Conservation (phyloP, 139 green algal species). For the Spirogloea muscicola region DNA sequence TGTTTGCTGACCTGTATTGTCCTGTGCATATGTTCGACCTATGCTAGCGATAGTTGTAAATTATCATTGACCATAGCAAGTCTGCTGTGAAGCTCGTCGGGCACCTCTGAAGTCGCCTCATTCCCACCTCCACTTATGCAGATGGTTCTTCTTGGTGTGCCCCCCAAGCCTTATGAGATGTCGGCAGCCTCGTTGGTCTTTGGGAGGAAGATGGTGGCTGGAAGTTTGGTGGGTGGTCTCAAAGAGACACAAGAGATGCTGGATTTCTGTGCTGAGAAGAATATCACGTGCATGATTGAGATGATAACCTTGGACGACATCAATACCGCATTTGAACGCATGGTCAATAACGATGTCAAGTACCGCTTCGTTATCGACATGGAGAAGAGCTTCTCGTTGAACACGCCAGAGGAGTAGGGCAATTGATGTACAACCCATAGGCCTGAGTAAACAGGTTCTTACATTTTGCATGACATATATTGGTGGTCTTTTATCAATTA, state of each 20-base stretch:
- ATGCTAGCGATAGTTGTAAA: too few relatives aligned
- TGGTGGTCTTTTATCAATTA: too few relatives aligned
- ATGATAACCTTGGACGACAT: conserved; percentile 54
- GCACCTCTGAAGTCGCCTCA: too few relatives aligned
- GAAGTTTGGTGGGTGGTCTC: conserved; percentile 25
- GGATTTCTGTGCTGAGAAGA: conserved; percentile 68
- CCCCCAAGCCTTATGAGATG: conserved; percentile 37
- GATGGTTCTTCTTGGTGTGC: conserved; percentile 55
- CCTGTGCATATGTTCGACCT: too few relatives aligned
- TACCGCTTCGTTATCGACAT: conserved; percentile 70
- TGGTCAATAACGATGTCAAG: conserved; percentile 60
- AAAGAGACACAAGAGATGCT: conserved; percentile 76
- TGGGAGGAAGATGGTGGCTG: conserved; percentile 6
- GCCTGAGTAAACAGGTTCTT: too few relatives aligned
- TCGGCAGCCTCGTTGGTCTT: background rate
- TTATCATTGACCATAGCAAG: too few relatives aligned
- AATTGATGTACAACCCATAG: too few relatives aligned
- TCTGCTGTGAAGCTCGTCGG: too few relatives aligned
- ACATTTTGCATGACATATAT: too few relatives aligned
- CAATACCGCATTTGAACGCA: conserved; percentile 65
- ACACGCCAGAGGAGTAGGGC: too few relatives aligned
- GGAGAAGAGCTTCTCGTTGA: conserved; percentile 30
- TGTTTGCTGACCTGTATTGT: too few relatives aligned
- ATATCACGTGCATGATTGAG: conserved; percentile 55
- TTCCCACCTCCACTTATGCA: too few relatives aligned